phyloP scores from a whole-genome alignment of 441 rosid species.

The Aquilaria agallochum region DNA sequence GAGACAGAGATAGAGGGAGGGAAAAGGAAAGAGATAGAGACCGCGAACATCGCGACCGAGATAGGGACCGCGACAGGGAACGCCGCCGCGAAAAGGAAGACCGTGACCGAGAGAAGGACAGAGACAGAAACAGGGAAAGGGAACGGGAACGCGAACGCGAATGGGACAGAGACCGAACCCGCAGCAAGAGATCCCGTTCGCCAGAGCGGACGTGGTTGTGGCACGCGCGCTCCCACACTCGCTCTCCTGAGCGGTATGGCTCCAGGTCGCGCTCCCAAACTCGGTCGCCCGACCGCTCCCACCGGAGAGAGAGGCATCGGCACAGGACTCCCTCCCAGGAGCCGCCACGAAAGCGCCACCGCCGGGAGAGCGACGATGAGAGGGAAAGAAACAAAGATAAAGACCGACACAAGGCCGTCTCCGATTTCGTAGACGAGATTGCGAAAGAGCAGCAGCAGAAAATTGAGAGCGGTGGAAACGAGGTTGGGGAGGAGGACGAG shows the following conservation, averaged over 20 bases:
- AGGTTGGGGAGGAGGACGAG: conserved; percentile 49
- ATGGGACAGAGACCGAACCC: conserved; percentile 43
- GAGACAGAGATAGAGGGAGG: too few relatives aligned
- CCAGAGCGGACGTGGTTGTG: conserved; percentile 41
- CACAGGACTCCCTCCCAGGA: conserved; percentile 63
- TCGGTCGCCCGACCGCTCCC: conserved; percentile 62
- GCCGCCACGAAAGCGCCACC: conserved; percentile 64
- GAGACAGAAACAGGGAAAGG: conserved; percentile 40
- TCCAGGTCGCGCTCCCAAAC: conserved; percentile 54
- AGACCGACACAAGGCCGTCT: conserved; percentile 46
- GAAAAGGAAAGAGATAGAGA: conserved; percentile 13
- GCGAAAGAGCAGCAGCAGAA: conserved; percentile 48
- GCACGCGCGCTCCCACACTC: conserved; percentile 38
- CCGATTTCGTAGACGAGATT: conserved; percentile 60
- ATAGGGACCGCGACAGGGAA: conserved; percentile 36
- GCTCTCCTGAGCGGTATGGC: conserved; percentile 42
- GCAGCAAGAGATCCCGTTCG: conserved; percentile 55
- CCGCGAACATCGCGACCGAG: conserved; percentile 38
- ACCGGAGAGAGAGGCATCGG: conserved; percentile 46
- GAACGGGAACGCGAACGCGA: conserved; percentile 27
- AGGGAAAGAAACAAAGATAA: conserved; percentile 40
- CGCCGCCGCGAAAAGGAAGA: conserved; percentile 11
- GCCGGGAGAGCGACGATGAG: conserved; percentile 43
- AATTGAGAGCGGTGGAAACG: conserved; percentile 18
- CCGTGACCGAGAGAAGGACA: conserved; percentile 31